Percentiles rank a stretch among this genome's conserved stretches.
Evolutionary conservation across 2,329 filamentous ascomycete species (phyloP).

Genomic region (Pyrenochaeta sp.): DNA sequence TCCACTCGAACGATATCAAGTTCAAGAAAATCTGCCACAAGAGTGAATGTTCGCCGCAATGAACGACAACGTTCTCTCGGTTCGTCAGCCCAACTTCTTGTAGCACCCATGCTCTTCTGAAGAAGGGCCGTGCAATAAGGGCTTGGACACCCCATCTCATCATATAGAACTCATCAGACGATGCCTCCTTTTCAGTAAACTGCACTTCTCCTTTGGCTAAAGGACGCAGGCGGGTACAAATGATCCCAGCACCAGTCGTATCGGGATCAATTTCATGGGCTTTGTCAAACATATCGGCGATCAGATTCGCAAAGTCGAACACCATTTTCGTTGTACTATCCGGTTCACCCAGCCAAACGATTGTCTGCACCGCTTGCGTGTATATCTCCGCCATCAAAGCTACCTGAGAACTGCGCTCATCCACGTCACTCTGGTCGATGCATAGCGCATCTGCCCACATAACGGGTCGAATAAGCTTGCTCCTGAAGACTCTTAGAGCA

Average conservation of each 20-base stretch:
- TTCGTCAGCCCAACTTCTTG: not conserved
- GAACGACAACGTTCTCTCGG: not conserved
- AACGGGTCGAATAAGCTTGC: not conserved
- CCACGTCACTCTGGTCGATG: constrained; percentile 15
- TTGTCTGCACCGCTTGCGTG: not conserved
- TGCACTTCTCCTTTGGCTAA: not conserved
- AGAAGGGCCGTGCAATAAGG: not conserved
- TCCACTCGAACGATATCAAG: not conserved
- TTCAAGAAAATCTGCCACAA: not conserved
- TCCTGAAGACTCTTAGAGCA: not conserved
- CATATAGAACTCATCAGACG: not conserved
- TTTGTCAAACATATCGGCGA: not conserved
- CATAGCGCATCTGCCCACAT: constrained; percentile 18
- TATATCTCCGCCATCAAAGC: constrained; percentile 13
- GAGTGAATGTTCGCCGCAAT: not conserved
- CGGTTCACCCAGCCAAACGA: constrained; percentile 4
- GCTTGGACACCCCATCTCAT: not conserved
- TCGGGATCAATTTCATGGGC: not conserved
- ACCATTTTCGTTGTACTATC: not conserved
- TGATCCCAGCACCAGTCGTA: not conserved
- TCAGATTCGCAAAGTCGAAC: not conserved
- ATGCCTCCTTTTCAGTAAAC: not conserved
- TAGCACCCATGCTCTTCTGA: not conserved
- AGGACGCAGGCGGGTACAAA: not conserved
- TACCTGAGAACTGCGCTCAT: constrained; percentile 13